Percentiles rank a stretch among this genome's conserved stretches.
Conservation (phyloP, 768 basidiomycete species). For the Lactifluus echinatus region DNA sequence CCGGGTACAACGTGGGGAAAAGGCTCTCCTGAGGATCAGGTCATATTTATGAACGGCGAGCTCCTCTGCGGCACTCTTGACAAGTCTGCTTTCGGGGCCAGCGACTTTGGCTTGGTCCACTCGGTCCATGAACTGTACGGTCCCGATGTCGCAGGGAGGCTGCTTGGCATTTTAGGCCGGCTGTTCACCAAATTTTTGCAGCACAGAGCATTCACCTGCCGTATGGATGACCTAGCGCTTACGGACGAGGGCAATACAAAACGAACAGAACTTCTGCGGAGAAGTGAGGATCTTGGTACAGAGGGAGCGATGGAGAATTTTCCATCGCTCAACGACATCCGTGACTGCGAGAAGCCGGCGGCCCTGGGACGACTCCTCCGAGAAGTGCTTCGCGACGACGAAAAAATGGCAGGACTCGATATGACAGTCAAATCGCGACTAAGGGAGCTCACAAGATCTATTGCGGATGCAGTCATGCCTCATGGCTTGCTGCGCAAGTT, state of each 20-base stretch:
- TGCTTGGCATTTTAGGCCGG: constrained; percentile 88
- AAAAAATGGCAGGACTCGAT: constrained; percentile 96
- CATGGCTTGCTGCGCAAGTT: constrained; percentile 83
- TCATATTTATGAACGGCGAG: constrained; percentile 88
- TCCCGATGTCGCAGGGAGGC: constrained; percentile 75
- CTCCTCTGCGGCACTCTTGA: constrained; percentile 90
- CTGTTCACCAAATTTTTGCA: constrained; percentile 96
- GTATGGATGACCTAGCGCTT: constrained; percentile 95
- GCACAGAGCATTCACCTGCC: constrained; percentile 93
- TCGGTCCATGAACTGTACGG: constrained; percentile 96
- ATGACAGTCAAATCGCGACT: constrained; percentile 82
- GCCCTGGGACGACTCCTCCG: constrained; percentile 65
- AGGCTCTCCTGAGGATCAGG: constrained; percentile 72
- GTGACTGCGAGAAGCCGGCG: constrained; percentile 44
- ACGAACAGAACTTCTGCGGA: constrained; percentile 57
- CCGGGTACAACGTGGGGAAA: constrained; percentile 79
- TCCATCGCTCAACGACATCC: constrained; percentile 53
- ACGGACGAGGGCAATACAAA: constrained; percentile 71
- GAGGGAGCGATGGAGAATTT: constrained; percentile 87
- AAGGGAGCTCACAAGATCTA: constrained; percentile 79
- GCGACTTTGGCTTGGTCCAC: constrained; percentile 93
- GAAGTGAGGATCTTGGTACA: constrained; percentile 66
- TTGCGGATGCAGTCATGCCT: constrained; percentile 84
- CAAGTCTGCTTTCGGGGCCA: constrained; percentile 95
- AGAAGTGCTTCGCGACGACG: constrained; percentile 90